These are phyloP conservation scores for Simmondsia chinensis DNA, from an alignment of 148 eudicot species.

Conservation along the genomic window DNA sequence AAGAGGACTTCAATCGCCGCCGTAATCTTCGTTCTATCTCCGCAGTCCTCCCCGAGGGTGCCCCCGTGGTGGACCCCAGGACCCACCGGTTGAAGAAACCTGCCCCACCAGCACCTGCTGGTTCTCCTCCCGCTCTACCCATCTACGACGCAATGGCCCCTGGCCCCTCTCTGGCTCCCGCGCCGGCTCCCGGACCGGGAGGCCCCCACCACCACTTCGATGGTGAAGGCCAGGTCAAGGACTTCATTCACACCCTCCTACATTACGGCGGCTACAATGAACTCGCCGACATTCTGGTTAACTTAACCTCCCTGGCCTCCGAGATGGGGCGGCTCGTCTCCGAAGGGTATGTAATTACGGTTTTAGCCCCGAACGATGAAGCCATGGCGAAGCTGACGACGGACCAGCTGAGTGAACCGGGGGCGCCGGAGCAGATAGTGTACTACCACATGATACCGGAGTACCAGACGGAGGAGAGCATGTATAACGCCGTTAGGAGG, in stretches of 20 bases:
- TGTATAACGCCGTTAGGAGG: conserved; percentile 54
- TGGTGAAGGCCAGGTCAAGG: conserved; percentile 33
- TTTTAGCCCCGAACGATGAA: conserved; percentile 53
- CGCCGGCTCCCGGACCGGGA: conserved; percentile 46
- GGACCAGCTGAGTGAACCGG: conserved; percentile 52
- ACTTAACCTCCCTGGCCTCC: conserved; percentile 39
- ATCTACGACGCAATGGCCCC: conserved; percentile 46
- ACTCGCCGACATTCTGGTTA: conserved; percentile 46
- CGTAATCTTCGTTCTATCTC: conserved; percentile 37
- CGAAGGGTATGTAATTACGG: conserved; percentile 50
- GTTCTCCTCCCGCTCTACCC: conserved; percentile 35
- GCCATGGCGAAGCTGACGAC: conserved; percentile 59
- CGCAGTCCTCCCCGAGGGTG: conserved; percentile 45
- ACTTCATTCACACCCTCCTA: conserved; percentile 33
- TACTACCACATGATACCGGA: conserved; percentile 56
- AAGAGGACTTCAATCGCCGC: conserved; percentile 38
- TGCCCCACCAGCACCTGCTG: conserved; percentile 23
- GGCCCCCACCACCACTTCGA: conserved; percentile 45
- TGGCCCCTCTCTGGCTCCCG: conserved; percentile 30
- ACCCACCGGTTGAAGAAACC: conserved; percentile 24
- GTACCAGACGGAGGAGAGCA: conserved; percentile 60
- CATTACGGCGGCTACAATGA: conserved; percentile 54
- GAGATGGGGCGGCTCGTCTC: conserved; percentile 55
- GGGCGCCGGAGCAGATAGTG: conserved; percentile 60
- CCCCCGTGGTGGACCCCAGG: conserved; percentile 46